Percentiles rank a stretch among this genome's conserved stretches.
These are phyloP conservation scores for Talaromyces trachyspermus DNA, from an alignment of 495 filamentous ascomycete species.

Conservation along the genomic window DNA sequence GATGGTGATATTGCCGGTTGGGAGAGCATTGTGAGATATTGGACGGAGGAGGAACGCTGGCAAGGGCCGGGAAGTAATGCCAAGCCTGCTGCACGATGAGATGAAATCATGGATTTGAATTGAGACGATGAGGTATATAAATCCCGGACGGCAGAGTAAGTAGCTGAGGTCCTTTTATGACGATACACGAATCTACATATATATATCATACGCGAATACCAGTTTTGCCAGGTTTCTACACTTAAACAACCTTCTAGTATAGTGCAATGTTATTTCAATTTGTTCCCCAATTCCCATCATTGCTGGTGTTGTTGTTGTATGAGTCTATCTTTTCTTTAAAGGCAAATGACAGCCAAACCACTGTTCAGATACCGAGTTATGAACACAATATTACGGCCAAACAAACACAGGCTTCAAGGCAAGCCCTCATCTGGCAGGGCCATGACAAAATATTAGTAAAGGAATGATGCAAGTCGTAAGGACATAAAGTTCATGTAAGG, in stretches of 20 bases:
- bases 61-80: constrained; percentile 12
- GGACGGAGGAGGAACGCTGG: constrained; percentile 51
- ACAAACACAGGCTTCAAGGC: too few relatives aligned
- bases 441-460: too few relatives aligned
- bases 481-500: not conserved
- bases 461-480: not conserved
- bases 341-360: too few relatives aligned
- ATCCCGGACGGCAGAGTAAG: not conserved
- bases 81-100: constrained; percentile 6
- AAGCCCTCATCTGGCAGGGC: too few relatives aligned
- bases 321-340: not conserved
- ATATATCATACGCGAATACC: not conserved
- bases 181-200: not conserved
- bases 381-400: too few relatives aligned
- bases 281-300: too few relatives aligned
- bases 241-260: too few relatives aligned
- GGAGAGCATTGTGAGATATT: constrained; percentile 75
- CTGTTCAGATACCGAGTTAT: too few relatives aligned
- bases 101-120: not conserved
- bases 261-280: too few relatives aligned
- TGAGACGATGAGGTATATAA: not conserved
- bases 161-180: not conserved
- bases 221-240: too few relatives aligned
- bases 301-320: too few relatives aligned
- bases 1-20: constrained; percentile 69